Evolutionary conservation across 1,284 basidiomycete genomes (phyloP).

Genomic region (Pyrrhoderma noxium): DNA sequence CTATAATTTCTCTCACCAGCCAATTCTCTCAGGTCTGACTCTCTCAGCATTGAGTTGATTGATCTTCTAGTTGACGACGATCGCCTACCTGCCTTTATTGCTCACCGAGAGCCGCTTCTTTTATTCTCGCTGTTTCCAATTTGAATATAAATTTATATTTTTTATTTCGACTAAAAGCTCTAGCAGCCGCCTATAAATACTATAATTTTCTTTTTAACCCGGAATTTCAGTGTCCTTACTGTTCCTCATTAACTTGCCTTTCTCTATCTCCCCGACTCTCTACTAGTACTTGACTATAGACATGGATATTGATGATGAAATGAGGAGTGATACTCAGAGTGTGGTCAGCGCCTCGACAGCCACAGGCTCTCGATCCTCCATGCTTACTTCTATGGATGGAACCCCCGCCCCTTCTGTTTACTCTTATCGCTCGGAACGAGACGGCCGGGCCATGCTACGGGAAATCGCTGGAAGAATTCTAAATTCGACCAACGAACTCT

Average conservation of each 20-base stretch:
- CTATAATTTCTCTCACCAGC: too few relatives aligned
- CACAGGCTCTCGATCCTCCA: constrained; percentile 5
- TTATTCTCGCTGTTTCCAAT: too few relatives aligned
- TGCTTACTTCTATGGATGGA: constrained; percentile 15
- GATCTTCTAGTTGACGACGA: too few relatives aligned
- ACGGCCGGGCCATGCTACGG: constrained; percentile 16
- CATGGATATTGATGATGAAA: constrained; percentile 12
- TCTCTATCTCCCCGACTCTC: not conserved
- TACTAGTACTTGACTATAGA: not conserved
- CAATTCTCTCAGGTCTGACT: too few relatives aligned
- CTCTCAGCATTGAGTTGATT: too few relatives aligned
- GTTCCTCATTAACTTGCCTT: not conserved
- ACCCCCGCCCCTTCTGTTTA: constrained; percentile 18
- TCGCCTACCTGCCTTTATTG: too few relatives aligned
- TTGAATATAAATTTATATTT: too few relatives aligned
- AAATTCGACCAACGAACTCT: constrained; percentile 19
- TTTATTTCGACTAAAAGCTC: not conserved
- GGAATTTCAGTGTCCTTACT: not conserved
- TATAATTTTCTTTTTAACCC: not conserved
- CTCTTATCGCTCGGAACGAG: constrained; percentile 17
- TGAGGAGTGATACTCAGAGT: not conserved
- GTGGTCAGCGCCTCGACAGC: constrained; percentile 7
- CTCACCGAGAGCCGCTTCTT: too few relatives aligned
- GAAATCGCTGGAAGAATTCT: constrained; percentile 16
- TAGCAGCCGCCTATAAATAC: not conserved